Evolutionary conservation across 176 grass and related monocot species (phyloP).

Genomic region (Chloris gayana): DNA sequence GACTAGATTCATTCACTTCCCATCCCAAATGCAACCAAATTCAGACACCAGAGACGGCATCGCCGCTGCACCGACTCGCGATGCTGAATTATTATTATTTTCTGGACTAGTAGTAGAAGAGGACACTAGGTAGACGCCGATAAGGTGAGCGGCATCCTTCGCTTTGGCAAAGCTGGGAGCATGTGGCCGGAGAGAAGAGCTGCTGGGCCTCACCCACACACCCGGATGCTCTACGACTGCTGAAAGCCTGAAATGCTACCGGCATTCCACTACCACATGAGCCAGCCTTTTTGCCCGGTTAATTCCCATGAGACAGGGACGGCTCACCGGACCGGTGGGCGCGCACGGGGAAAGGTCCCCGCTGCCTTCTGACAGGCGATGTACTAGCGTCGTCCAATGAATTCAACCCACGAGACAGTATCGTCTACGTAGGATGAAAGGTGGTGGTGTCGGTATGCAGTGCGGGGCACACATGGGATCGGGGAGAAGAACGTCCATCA

Average conservation of each 20-base stretch:
- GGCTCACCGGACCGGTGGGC: conserved; percentile 51
- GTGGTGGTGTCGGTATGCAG: background rate
- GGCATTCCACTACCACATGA: background rate
- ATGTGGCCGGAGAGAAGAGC: background rate
- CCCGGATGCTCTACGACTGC: background rate
- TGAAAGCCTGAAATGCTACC: conserved; percentile 5
- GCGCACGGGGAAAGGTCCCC: background rate
- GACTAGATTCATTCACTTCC: no score
- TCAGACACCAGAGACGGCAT: background rate
- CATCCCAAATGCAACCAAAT: background rate
- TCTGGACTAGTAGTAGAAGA: conserved; percentile 5
- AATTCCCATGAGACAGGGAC: conserved; percentile 48
- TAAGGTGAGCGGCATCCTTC: background rate
- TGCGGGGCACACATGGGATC: conserved; percentile 1
- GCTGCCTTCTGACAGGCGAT: conserved; percentile 23
- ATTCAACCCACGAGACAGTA: conserved; percentile 13
- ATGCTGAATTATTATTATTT: no score
- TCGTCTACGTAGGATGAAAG: background rate
- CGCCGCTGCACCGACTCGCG: background rate
- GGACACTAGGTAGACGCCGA: conserved; percentile 15
- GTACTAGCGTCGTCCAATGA: conserved; percentile 42
- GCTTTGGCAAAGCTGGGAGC: conserved; percentile 14
- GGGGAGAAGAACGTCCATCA: background rate
- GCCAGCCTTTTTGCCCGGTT: conserved; percentile 22
- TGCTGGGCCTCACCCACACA: background rate